Base-by-base conservation (phyloP, 345 rosid species). In the Gossypium raimondii region DNA sequence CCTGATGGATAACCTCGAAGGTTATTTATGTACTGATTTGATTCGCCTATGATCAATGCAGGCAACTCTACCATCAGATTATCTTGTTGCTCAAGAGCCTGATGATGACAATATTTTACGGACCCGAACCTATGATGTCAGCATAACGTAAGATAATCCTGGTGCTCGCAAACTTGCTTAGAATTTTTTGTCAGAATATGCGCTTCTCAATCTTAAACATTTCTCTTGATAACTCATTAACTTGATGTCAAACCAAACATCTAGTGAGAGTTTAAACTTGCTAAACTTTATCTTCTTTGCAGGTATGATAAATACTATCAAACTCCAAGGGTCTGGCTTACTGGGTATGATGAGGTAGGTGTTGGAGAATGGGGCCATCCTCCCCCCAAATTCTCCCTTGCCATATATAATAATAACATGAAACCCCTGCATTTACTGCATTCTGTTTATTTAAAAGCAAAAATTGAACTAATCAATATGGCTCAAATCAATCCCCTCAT, bases 61-160 rank as follows among this genome's bases (percentile, higher is more conserved):
- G 98, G 98, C 98, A 76, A 95, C 97, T 24, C 87, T 93, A 70
- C 98, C 78, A 45, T 59, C 91, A 29, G 88, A 87, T 2, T 89
- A 87, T 81, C 84, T 88, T 12, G 91, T 89, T 78, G 99, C 97
- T 67, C 91, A 91, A 29, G 93, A 95, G 75, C 97, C 97, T 74
- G 97, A 88, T 73, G 98, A 93, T 48, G 93, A 93, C 82, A 91
- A 91, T 77, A 93, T 95, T 62, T 87, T 95, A 61, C 84, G 92
- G 53, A 95, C 99, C 25, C 92, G 99, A 76, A 93, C 99, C 52
- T 95, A 95, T 79, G 99, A 93, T 89, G 85, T 95, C 79, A 95
- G 93, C 92, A 95, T 95, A 79, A 91, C 99, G 98, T 95, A 89
- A 84, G 91, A 75, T n/a, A 62, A 47, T 16, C 17, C 12, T 73